Evolutionary conservation across 1,139 yeast species (phyloP).

Genomic region (Blastobotrys illinoisensis): DNA sequence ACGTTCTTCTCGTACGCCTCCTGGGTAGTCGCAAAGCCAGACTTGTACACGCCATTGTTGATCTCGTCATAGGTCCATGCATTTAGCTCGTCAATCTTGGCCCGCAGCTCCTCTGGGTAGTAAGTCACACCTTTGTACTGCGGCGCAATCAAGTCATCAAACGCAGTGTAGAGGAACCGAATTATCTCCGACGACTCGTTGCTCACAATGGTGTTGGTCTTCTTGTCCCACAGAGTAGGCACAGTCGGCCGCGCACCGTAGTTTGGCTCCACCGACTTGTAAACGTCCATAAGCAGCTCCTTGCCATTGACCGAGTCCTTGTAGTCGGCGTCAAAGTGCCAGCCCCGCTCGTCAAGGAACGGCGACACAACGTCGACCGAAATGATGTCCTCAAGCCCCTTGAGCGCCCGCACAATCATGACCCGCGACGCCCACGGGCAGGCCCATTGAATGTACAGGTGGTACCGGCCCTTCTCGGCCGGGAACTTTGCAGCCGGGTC

Average conservation of each 20-base stretch:
- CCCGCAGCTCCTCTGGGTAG: constrained; percentile 52
- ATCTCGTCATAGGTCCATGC: constrained; percentile 81
- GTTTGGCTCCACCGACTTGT: constrained; percentile 67
- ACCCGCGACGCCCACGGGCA: constrained; percentile 98
- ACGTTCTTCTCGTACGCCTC: constrained; percentile 78
- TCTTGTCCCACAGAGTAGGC: constrained; percentile 88
- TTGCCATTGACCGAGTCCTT: constrained; percentile 57
- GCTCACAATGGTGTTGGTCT: constrained; percentile 74
- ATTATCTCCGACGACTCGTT: constrained; percentile 88
- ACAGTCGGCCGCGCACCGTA: constrained; percentile 84
- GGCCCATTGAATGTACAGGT: constrained; percentile 78
- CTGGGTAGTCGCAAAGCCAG: constrained; percentile 85
- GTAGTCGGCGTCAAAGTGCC: constrained; percentile 64
- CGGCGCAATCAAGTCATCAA: constrained; percentile 43
- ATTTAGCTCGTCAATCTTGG: constrained; percentile 69
- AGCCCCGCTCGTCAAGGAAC: constrained; percentile 70
- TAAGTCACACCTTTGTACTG: constrained; percentile 50
- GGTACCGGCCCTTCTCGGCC: constrained; percentile 78
- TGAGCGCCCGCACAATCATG: constrained; percentile 65
- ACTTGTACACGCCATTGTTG: constrained; percentile 90
- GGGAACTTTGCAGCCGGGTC: constrained; percentile 57
- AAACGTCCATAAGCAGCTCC: constrained; percentile 60
- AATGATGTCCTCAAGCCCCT: constrained; percentile 59
- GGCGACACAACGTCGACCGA: constrained; percentile 76
- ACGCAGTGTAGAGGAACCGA: constrained; percentile 71